phyloP scores from a whole-genome alignment of 441 rosid species.

The Populus trichocarpa region DNA sequence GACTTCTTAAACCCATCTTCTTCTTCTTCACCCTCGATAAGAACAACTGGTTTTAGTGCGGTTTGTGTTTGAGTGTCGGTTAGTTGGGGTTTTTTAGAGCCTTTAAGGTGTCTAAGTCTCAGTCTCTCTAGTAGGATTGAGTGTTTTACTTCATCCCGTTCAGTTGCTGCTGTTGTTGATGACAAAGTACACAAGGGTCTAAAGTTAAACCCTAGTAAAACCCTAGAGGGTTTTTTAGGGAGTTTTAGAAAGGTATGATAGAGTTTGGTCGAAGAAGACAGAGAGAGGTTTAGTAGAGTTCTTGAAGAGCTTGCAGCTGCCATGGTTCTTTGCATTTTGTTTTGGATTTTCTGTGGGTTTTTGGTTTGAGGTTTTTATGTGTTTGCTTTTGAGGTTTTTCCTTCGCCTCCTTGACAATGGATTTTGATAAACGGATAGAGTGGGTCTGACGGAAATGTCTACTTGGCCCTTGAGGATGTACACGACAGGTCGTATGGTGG shows the following conservation, averaged over 20 bases:
- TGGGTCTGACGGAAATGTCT: neutral
- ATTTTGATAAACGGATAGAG: neutral
- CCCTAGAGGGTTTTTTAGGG: constrained; percentile 36
- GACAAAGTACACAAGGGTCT: constrained; percentile 27
- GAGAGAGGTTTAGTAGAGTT: constrained; percentile 43
- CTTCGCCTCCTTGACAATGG: neutral
- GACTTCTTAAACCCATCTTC: constrained; percentile 19
- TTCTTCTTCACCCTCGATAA: constrained; percentile 18
- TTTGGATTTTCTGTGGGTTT: neutral
- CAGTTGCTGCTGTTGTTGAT: constrained; percentile 5
- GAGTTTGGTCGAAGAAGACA: constrained; percentile 32
- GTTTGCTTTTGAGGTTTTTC: neutral
- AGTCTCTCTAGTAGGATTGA: constrained; percentile 77
- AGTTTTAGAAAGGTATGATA: constrained; percentile 47
- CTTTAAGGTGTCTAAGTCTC: constrained; percentile 64
- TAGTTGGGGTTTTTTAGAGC: constrained; percentile 37
- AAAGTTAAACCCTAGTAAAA: constrained; percentile 38
- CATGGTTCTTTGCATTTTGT: constrained; percentile 37
- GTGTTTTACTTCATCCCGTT: constrained; percentile 44
- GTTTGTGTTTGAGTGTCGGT: constrained; percentile 14
- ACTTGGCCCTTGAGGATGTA: neutral
- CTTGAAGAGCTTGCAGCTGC: constrained; percentile 53
- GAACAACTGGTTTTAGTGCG: constrained; percentile 16
- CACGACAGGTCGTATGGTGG: neutral
- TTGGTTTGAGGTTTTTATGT: neutral